Base-by-base conservation (phyloP, 192 early-diverging fungal genomes). In the Rhizoclosmatium sp. region DNA sequence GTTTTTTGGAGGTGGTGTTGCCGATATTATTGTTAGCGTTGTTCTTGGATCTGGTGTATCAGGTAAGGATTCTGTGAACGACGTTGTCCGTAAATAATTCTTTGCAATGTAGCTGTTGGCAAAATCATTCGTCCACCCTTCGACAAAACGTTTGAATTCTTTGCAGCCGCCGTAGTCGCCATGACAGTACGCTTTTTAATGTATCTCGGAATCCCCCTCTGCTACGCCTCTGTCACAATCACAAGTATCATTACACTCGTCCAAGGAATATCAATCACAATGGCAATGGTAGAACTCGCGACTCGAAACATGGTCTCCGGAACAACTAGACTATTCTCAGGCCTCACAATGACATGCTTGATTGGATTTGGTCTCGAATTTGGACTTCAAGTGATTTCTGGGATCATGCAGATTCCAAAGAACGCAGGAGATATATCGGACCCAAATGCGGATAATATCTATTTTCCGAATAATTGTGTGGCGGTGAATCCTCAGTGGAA, bases 231-330 rank as follows among this genome's bases (percentile, higher is more conserved):
- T 7, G 21, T 41, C 0, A 68, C 66, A 16, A 68, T 68, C 10
- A 42, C 66, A 12, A 12, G 31, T n/a, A 14, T 68, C 10, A 16
- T 68, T 0, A 9, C 47, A 9, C 66, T 47, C 10, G 31, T 68
- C 23, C 66, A 68, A 68, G 96, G 96, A 16, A 87, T 95, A 54
- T 83, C 91, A 4, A 80, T 98, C 69, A 98, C 96, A 1, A 88
- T 91, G 56, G 84, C 92, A 16, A 92, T 98, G 59, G 94, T 95
- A 81, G 96, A 98, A 80, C 84, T 98, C 72, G 89, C 93, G 2
- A 94, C 96, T n/a, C 88, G 92, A 54, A 98, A 98, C 79, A 90
- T 97, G 81, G 90, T 97, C 58, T 91, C 93, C 2, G 96, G 96
- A 46, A 89, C 92, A 0, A 92, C 96, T 16, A 89, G 94, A 21